Evolutionary conservation across 768 basidiomycete species (phyloP), one percentile per base, ranked within the genome.

Genomic region (Trametes cubensis): DNA sequence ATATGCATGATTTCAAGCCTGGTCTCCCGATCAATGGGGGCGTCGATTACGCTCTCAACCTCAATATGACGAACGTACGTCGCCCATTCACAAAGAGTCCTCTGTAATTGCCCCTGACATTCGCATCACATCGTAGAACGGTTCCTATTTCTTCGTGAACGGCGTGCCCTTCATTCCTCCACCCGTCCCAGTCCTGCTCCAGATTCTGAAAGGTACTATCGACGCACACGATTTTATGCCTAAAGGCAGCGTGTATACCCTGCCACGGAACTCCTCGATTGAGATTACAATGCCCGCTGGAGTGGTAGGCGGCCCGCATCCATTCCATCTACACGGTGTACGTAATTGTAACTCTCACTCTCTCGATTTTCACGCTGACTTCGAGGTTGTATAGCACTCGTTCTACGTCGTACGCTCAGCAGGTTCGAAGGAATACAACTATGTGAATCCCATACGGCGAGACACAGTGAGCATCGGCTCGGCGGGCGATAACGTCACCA

Each of bases 131-230:
- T 41, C 69, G 54, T 48, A 64, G 62, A 21, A 65, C 66, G 20
- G 44, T 25, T 56, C 63, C 23, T 50, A 66, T 6, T 80, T 76
- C 68, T 61, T 62, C 6, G 65, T 80, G 47, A 81, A 81, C 56
- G 70, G 67, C 18, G 63, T 65, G 48, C 66, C 71, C 30, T 84
- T 73, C 67, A 50, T 66, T 2, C 68, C 76, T 1, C 84, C 85
- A 0, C 74, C 76, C 0, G 72, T 79, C 0, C 85, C 86, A 0
- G 79, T 85, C 14, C 77, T 87, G 13, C 77, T 86, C 17, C 86
- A 87, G 64, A 82, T 86, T 41, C 67, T 87, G 39, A 85, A 81
- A 52, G 86, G 86, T 0, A 80, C 80, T 6, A 72, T 72, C 38
- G 73, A 76, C 18, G 77, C 85, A 0, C 67, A 75, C 20, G 76